Base-by-base conservation (phyloP, 2,329 filamentous ascomycete genomes). In the Alternaria ventricosa region DNA sequence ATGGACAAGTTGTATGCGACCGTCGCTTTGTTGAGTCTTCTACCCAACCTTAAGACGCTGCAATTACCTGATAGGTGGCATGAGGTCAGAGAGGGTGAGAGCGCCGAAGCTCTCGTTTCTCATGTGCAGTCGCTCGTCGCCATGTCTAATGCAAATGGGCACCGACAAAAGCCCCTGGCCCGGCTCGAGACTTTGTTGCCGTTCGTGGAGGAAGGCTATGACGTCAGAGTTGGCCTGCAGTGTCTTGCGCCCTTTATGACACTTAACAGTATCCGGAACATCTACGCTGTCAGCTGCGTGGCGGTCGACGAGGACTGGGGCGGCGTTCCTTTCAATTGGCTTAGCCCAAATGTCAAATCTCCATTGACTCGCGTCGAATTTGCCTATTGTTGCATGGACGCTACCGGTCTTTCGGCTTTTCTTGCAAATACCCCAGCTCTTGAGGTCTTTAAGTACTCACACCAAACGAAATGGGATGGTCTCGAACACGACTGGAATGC, bases 401-500 rank as follows among this genome's bases (percentile, higher is more conserved):
- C 72, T 0, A 64, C 68, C 2, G 77, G 71, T 4, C 61, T 79
- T 2, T 68, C 71, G 1, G 59, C 57, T 7, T 62, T 79, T 0
- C 28, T 78, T 5, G 56, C 65, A 1, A 70, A 75, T 33, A 76
- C 76, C 13, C 75, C 75, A 1, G 58, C 61, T 10, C 64, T 79
- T 1, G 62, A 66, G 1, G 61, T 71, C 3, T 77, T 79, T 65
- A 72, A 66, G 13, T 79, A 79, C 61, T 78, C 75, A 2, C 77
- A 79, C 30, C 71, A 78, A 55, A 74, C 73, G 0, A 79, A 79
- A 61, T 76, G 73, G 71, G 71, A 76, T 27, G 75, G 72, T 23
- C 68, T 74, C 20, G 66, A 73, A 20, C 62, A 70, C 36, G 75
- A 79, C 58, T 79, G 77, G 77, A 79, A 78, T 28, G 67, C 75